These are phyloP conservation scores for Hirschfeldia incana DNA, from an alignment of 345 rosid species.

Conservation along the genomic window DNA sequence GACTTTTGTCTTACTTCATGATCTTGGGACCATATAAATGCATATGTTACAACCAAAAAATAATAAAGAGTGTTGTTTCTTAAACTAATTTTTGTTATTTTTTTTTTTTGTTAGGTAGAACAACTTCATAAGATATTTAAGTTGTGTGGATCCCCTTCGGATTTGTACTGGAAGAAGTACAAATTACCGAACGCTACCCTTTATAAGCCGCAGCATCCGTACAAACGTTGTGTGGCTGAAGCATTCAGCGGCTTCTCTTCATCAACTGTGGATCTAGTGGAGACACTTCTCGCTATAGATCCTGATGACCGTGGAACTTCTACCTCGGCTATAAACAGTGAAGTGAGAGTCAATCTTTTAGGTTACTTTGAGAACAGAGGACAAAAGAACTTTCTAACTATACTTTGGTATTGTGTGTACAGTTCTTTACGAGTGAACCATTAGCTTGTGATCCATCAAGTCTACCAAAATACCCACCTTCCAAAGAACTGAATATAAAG, in stretches of 20 bases:
- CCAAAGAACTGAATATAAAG: constrained; percentile 86
- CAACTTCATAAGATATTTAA: constrained; percentile 91
- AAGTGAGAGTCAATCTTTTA: constrained; percentile 50
- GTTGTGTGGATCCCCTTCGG: constrained; percentile 88
- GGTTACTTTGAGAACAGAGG: no score
- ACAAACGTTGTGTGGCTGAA: constrained; percentile 69
- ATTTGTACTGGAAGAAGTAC: constrained; percentile 81
- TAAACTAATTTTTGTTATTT: constrained; percentile 12
- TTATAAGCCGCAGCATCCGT: constrained; percentile 77
- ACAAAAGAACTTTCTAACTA: background rate
- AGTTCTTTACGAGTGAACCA: constrained; percentile 88
- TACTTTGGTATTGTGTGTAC: constrained; percentile 36
- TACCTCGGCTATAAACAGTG: constrained; percentile 64
- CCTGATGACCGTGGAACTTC: constrained; percentile 83
- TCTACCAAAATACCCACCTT: constrained; percentile 88
- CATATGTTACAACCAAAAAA: background rate
- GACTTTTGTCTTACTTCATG: background rate
- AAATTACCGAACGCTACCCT: constrained; percentile 82
- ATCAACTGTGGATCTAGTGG: constrained; percentile 60
- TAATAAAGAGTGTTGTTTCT: background rate
- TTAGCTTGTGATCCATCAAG: constrained; percentile 79
- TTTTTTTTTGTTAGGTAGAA: constrained; percentile 57
- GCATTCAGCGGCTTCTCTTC: constrained; percentile 70
- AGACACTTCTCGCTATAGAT: constrained; percentile 74
- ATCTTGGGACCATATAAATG: constrained; percentile 22